Evolutionary conservation across 768 basidiomycete species (phyloP).

Genomic region (Lentinula boryana): DNA sequence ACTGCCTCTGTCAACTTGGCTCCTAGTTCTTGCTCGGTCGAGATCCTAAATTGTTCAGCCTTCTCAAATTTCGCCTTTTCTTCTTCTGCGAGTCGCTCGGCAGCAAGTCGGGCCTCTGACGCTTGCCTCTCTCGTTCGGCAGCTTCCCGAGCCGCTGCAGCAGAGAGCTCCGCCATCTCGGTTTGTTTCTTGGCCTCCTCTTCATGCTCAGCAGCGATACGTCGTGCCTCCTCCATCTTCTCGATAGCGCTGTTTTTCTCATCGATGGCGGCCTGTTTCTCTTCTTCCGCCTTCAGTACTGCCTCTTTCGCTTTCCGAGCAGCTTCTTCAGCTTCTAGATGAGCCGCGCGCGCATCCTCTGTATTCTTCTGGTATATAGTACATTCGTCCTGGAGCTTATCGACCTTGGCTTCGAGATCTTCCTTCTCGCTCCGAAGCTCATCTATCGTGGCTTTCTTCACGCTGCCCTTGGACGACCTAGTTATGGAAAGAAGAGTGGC

Average conservation of each 20-base stretch:
- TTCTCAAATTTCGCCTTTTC: background rate
- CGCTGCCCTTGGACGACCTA: background rate
- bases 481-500: background rate
- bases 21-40: background rate
- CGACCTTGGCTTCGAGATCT: background rate
- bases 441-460: background rate
- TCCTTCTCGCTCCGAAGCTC: slow-evolving; percentile 3
- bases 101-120: background rate
- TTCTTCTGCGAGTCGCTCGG: background rate
- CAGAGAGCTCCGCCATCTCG: background rate
- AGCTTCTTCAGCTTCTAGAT: background rate
- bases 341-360: background rate
- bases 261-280: background rate
- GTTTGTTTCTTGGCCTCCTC: background rate
- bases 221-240: slow-evolving; percentile 1
- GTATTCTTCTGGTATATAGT: background rate
- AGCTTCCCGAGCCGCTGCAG: background rate
- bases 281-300: background rate
- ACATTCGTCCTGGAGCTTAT: slow-evolving; percentile 4
- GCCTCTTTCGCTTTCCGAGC: background rate
- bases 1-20: background rate
- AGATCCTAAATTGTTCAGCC: background rate
- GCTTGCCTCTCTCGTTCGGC: background rate
- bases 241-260: background rate
- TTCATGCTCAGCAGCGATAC: background rate